Conservation (phyloP, 805 yeast genomes). For the Yarrowia alimentaria region DNA sequence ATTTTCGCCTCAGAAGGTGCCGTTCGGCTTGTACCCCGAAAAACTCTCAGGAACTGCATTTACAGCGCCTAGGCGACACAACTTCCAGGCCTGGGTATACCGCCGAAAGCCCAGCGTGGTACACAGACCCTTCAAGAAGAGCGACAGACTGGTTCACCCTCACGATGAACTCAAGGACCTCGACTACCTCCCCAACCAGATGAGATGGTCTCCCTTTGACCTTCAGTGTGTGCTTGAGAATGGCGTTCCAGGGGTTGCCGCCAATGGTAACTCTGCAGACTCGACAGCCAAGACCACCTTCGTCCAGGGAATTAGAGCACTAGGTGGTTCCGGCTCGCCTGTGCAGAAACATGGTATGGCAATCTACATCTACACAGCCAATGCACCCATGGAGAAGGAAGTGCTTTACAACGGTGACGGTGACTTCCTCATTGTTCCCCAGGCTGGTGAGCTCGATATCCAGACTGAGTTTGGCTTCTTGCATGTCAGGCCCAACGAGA, state of each 20-base stretch:
- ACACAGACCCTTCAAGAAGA: constrained; percentile 31
- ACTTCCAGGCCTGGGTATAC: constrained; percentile 36
- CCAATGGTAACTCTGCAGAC: too few species aligned
- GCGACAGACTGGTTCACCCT: constrained; percentile 6
- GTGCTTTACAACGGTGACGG: constrained; percentile 36
- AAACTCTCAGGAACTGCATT: constrained; percentile 38
- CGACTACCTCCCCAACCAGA: constrained; percentile 35
- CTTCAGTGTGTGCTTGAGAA: constrained; percentile 19
- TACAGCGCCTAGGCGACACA: constrained; percentile 36
- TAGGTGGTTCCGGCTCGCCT: constrained; percentile 35
- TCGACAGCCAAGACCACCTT: constrained; percentile 31
- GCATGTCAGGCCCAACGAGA: constrained; percentile 35
- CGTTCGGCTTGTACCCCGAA: constrained; percentile 37
- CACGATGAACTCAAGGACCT: constrained; percentile 22
- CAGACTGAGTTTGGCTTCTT: constrained; percentile 37
- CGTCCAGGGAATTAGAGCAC: constrained; percentile 32
- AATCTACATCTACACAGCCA: constrained; percentile 34
- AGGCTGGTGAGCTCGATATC: constrained; percentile 34
- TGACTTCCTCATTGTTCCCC: constrained; percentile 37
- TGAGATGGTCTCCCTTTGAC: constrained; percentile 35
- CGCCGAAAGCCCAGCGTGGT: constrained; percentile 35
- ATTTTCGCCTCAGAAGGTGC: constrained; percentile 34
- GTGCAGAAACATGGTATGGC: constrained; percentile 33
- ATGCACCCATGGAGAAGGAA: constrained; percentile 33
- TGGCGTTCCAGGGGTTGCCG: constrained; percentile 9